A percentile compares a stretch with the other conserved stretches of the same genome.
Evolutionary conservation across 148 eudicot genomes (phyloP).

Genomic region (Beta vulgaris): DNA sequence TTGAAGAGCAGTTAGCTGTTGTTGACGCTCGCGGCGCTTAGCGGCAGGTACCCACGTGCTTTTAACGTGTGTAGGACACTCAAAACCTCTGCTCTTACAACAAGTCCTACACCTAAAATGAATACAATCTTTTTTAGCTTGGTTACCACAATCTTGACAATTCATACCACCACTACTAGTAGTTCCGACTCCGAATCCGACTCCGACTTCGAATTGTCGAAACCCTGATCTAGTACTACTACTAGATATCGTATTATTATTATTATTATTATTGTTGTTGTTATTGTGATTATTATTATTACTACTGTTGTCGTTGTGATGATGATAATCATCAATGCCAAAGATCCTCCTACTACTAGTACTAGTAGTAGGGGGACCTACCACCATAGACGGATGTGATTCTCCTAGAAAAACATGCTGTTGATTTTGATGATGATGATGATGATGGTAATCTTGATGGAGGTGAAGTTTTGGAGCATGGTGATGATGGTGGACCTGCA

Average conservation of each 20-base stretch:
- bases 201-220: constrained; percentile 8
- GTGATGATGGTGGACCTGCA: constrained; percentile 58
- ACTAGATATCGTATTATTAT: background rate
- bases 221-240: constrained; percentile 16
- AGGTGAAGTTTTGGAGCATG: constrained; percentile 26
- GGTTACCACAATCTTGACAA: constrained; percentile 91
- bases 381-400: constrained; percentile 14
- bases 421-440: constrained; percentile 26
- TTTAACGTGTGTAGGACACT: constrained; percentile 77
- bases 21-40: constrained; percentile 67
- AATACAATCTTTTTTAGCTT: constrained; percentile 73
- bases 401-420: constrained; percentile 30
- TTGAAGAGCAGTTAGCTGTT: constrained; percentile 29
- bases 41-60: constrained; percentile 98
- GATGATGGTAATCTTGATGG: constrained; percentile 23
- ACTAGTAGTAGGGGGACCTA: constrained; percentile 6
- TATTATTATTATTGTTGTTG: background rate
- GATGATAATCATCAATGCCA: background rate
- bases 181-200: constrained; percentile 16
- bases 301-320: background rate
- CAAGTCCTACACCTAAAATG: constrained; percentile 86
- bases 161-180: constrained; percentile 52
- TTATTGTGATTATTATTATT: background rate
- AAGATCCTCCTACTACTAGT: constrained; percentile 3
- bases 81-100: constrained; percentile 80